phyloP scores from a whole-genome alignment of 805 yeast species.

The Saturnispora kantuleensis region DNA sequence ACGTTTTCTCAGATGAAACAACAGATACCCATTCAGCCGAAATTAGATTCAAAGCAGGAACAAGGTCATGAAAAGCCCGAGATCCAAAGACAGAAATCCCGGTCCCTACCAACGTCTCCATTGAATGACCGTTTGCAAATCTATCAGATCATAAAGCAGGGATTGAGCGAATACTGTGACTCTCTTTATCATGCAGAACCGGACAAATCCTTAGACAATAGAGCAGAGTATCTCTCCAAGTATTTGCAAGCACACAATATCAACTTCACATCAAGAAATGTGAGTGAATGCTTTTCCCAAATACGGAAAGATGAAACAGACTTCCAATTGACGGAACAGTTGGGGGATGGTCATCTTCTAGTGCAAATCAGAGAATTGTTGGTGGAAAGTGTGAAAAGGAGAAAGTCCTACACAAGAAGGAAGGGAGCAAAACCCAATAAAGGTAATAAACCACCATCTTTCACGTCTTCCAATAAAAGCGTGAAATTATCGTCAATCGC shows the following conservation, averaged over 20 bases:
- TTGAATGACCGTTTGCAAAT: conserved; percentile 4
- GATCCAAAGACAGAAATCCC: not conserved
- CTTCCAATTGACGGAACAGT: conserved; percentile 8
- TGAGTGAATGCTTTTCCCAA: conserved; percentile 20
- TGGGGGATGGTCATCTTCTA: conserved; percentile 11
- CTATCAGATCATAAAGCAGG: conserved; percentile 16
- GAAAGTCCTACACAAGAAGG: conserved; percentile 22
- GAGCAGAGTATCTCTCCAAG: conserved; percentile 21
- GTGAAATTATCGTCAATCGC: not conserved
- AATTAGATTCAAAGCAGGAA: not conserved
- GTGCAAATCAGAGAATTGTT: conserved; percentile 16
- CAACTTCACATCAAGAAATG: conserved; percentile 17
- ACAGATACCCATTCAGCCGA: conserved; percentile 6
- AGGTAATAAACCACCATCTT: conserved; percentile 4
- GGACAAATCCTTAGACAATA: conserved; percentile 15
- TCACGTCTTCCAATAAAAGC: no score
- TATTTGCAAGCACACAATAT: conserved; percentile 14
- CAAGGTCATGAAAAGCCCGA: not conserved
- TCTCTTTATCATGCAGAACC: conserved; percentile 14
- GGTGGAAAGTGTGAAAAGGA: conserved; percentile 19
- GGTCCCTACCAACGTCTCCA: conserved; percentile 2
- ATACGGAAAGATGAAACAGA: conserved; percentile 18
- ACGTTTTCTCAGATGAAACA: conserved; percentile 8
- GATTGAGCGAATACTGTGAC: conserved; percentile 18
- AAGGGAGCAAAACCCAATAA: conserved; percentile 10